Evolutionary conservation across 2,329 filamentous ascomycete species (phyloP).

Genomic region (Ophiostoma triangulosporum): DNA sequence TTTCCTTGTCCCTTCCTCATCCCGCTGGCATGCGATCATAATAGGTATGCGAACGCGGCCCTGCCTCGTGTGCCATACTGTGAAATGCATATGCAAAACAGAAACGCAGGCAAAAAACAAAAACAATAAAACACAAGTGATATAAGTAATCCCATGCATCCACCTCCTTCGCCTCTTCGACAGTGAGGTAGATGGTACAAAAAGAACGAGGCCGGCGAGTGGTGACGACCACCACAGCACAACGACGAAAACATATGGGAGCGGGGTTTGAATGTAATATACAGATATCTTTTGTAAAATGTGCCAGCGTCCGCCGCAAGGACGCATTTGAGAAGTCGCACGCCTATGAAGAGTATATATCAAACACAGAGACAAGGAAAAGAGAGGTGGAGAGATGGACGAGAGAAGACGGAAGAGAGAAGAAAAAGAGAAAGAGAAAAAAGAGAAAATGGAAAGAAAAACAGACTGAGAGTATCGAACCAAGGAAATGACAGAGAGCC

Average conservation of each 20-base stretch:
- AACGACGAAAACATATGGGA: background rate
- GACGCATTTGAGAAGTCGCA: conserved; percentile 8
- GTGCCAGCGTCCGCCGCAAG: conserved; percentile 12
- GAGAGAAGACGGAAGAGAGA: background rate
- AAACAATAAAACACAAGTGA: background rate
- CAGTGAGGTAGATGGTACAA: background rate
- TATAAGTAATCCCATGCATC: background rate
- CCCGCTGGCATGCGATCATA: background rate
- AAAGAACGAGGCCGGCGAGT: background rate
- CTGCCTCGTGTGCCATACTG: background rate
- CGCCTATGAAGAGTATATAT: conserved; percentile 16
- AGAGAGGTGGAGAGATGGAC: background rate
- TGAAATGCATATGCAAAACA: background rate
- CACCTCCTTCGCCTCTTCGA: background rate
- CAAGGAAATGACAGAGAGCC: conserved; percentile 15
- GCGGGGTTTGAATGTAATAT: conserved; percentile 7
- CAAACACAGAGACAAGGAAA: conserved; percentile 7
- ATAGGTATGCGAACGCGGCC: background rate
- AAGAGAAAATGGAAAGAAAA: background rate
- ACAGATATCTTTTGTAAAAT: conserved; percentile 12
- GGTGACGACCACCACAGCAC: background rate
- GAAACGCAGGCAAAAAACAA: background rate
- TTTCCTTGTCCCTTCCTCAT: background rate
- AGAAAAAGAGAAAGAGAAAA: background rate
- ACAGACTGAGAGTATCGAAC: conserved; percentile 7